A percentile compares a stretch with the other conserved stretches of the same genome.
These are phyloP conservation scores for Chlorella sorokiniana DNA, from an alignment of 139 green algal genomes.

Conservation along the genomic window DNA sequence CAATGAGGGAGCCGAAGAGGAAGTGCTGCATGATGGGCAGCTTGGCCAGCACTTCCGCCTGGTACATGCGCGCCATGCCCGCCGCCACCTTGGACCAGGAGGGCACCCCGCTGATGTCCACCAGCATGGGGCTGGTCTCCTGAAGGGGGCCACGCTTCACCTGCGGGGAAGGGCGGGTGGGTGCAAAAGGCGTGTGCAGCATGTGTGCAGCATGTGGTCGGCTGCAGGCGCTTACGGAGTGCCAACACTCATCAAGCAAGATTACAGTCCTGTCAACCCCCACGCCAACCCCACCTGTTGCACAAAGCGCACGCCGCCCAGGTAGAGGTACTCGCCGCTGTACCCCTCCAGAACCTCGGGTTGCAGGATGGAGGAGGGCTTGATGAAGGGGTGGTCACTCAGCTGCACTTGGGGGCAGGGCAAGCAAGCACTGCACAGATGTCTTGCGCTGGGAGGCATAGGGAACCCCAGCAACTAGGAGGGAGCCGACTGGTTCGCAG, in stretches of 20 bases:
- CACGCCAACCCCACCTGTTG: slow-evolving; percentile 54
- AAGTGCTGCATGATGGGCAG: slow-evolving; percentile 99
- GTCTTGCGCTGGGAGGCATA: neutral
- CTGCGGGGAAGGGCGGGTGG: slow-evolving; percentile 33
- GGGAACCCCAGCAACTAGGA: neutral
- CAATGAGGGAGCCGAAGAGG: slow-evolving; percentile 75
- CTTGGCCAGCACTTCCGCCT: slow-evolving; percentile 94
- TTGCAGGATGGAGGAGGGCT: slow-evolving; percentile 83
- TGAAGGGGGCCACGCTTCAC: slow-evolving; percentile 94
- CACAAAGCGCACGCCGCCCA: slow-evolving; percentile 82
- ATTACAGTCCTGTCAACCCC: too few relatives aligned
- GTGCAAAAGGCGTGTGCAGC: too few relatives aligned
- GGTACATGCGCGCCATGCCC: slow-evolving; percentile 99
- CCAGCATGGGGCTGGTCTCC: slow-evolving; percentile 96
- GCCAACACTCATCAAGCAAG: too few relatives aligned
- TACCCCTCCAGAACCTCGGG: slow-evolving; percentile 73
- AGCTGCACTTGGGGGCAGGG: slow-evolving; percentile 61
- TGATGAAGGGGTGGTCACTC: slow-evolving; percentile 75
- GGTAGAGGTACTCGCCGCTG: slow-evolving; percentile 87
- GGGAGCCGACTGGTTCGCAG: too few relatives aligned
- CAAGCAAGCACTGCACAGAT: neutral
- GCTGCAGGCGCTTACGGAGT: too few relatives aligned
- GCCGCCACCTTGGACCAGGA: slow-evolving; percentile 91
- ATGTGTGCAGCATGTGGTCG: too few relatives aligned
- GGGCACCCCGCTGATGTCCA: slow-evolving; percentile 89